Evolutionary conservation across 2,329 filamentous ascomycete genomes (phyloP).

Genomic region (Chrysoporthe cubensis): DNA sequence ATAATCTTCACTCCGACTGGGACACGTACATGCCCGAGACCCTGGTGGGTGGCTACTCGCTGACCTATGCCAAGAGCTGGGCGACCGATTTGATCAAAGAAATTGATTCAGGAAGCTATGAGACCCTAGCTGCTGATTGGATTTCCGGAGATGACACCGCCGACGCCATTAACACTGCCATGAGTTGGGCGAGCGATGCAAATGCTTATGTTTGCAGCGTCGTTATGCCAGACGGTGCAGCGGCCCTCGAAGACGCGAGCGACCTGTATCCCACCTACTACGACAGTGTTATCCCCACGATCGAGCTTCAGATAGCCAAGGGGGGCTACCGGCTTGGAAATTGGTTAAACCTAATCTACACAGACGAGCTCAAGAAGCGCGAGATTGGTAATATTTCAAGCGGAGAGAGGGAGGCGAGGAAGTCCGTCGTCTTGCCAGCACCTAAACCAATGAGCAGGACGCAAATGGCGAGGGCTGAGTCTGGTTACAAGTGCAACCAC

Average conservation of each 20-base stretch:
- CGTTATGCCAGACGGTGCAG: conserved; percentile 46
- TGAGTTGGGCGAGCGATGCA: conserved; percentile 48
- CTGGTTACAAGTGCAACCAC: conserved; percentile 27
- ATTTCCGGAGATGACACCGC: conserved; percentile 41
- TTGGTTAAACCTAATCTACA: conserved; percentile 38
- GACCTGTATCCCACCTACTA: conserved; percentile 50
- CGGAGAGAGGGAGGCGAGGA: conserved; percentile 11
- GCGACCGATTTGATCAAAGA: conserved; percentile 40
- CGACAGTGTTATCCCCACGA: conserved; percentile 42
- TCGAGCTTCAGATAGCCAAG: conserved; percentile 51
- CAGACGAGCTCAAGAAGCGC: conserved; percentile 30
- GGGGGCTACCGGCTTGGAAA: conserved; percentile 42
- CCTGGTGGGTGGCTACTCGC: conserved; percentile 41
- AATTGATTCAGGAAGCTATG: conserved; percentile 43
- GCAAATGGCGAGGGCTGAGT: conserved; percentile 35
- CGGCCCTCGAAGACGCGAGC: conserved; percentile 39
- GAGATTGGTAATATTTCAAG: conserved; percentile 12
- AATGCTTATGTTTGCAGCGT: conserved; percentile 46
- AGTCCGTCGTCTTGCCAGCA: conserved; percentile 32
- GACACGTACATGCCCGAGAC: conserved; percentile 56
- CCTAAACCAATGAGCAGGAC: conserved; percentile 34
- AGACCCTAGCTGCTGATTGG: conserved; percentile 41
- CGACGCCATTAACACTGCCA: conserved; percentile 43
- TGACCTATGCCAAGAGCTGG: conserved; percentile 41
- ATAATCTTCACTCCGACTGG: conserved; percentile 66